Conservation (phyloP, 2,329 filamentous ascomycete genomes). For the Ceratocystis variospora region DNA sequence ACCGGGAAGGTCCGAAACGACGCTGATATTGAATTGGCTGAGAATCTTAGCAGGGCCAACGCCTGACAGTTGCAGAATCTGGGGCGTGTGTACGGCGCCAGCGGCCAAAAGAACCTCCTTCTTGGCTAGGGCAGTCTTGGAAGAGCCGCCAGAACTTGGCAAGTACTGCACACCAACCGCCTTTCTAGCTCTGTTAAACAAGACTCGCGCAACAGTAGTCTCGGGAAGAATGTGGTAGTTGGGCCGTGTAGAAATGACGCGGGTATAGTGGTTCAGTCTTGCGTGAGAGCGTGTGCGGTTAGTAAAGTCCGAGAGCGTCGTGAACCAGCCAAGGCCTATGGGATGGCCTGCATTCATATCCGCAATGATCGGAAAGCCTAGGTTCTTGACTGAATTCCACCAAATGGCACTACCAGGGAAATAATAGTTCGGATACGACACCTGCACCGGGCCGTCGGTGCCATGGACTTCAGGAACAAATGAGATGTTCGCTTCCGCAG, state of each 20-base stretch:
- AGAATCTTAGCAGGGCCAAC: slow-evolving; percentile 31
- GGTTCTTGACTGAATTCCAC: slow-evolving; percentile 39
- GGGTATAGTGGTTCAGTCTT: slow-evolving; percentile 24
- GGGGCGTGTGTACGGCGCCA: slow-evolving; percentile 30
- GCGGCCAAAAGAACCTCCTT: slow-evolving; percentile 33
- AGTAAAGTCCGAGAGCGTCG: slow-evolving; percentile 24
- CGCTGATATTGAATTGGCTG: slow-evolving; percentile 27
- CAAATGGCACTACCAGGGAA: slow-evolving; percentile 28
- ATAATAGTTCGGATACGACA: slow-evolving; percentile 28
- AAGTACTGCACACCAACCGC: slow-evolving; percentile 48
- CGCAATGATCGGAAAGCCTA: slow-evolving; percentile 39
- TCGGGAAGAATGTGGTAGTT: slow-evolving; percentile 48
- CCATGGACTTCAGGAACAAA: slow-evolving; percentile 40
- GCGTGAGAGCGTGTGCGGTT: slow-evolving; percentile 25
- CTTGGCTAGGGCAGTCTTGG: slow-evolving; percentile 15
- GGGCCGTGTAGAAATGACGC: slow-evolving; percentile 30
- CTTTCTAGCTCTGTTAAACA: slow-evolving; percentile 37
- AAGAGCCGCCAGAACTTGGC: slow-evolving; percentile 25
- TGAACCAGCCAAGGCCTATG: slow-evolving; percentile 24
- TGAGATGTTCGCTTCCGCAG: slow-evolving; percentile 18
- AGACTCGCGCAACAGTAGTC: slow-evolving; percentile 40
- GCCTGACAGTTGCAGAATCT: slow-evolving; percentile 38
- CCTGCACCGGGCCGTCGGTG: slow-evolving; percentile 38
- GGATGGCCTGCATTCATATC: slow-evolving; percentile 23
- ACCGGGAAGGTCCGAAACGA: slow-evolving; percentile 33